Evolutionary conservation across 2,329 filamentous ascomycete genomes (phyloP).

Genomic region (Beauveria brongniartii): DNA sequence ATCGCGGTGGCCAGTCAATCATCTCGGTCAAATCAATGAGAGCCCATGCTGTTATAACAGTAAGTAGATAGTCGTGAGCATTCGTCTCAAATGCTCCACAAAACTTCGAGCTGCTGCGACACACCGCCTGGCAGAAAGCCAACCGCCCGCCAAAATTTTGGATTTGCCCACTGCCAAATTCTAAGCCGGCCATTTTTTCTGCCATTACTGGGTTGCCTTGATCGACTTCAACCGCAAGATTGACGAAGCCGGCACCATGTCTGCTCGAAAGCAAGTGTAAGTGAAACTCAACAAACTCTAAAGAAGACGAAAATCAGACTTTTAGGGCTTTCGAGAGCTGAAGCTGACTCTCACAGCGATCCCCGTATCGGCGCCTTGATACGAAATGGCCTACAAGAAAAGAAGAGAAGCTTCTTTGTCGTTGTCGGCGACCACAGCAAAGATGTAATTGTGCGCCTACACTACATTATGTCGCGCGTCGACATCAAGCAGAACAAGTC

Average conservation of each 20-base stretch:
- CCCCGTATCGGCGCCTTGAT: slow-evolving; percentile 87
- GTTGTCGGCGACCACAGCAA: slow-evolving; percentile 91
- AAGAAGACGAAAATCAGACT: background rate
- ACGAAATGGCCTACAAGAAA: slow-evolving; percentile 84
- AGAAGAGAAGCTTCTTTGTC: slow-evolving; percentile 97
- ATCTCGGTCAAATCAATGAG: too few relatives aligned
- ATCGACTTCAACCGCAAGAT: slow-evolving; percentile 13
- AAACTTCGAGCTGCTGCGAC: background rate
- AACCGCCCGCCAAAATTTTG: slow-evolving; percentile 36
- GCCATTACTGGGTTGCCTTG: background rate
- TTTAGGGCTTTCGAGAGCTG: background rate
- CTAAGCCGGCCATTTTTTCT: slow-evolving; percentile 21
- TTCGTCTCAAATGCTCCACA: background rate
- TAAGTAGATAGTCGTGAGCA: too few relatives aligned
- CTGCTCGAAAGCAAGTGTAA: slow-evolving; percentile 49
- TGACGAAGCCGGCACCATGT: slow-evolving; percentile 34
- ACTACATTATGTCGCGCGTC: slow-evolving; percentile 85
- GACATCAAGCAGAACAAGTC: slow-evolving; percentile 88
- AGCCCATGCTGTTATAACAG: too few relatives aligned
- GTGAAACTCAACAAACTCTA: slow-evolving; percentile 13
- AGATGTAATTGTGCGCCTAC: slow-evolving; percentile 88
- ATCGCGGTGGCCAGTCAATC: too few relatives aligned
- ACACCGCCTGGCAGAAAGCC: slow-evolving; percentile 9
- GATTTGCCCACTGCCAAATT: slow-evolving; percentile 20
- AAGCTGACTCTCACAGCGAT: slow-evolving; percentile 46